phyloP scores from a whole-genome alignment of 2,329 filamentous ascomycete genomes.

The Penicillium sp. region DNA sequence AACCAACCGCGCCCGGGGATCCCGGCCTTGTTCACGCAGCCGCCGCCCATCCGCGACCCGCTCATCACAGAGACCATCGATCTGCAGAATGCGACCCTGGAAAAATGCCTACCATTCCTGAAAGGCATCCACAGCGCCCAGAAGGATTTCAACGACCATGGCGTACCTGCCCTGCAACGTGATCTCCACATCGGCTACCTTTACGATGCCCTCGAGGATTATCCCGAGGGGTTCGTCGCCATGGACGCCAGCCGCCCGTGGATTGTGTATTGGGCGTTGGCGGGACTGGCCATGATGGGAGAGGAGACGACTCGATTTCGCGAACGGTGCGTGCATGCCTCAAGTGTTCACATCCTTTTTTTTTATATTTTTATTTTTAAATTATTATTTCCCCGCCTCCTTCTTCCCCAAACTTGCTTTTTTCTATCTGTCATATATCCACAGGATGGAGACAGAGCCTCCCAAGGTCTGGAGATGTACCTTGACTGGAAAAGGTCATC shows the following conservation, averaged over 20 bases:
- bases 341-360: neutral
- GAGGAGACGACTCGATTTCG: constrained; percentile 67
- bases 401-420: neutral
- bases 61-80: constrained; percentile 66
- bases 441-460: constrained; percentile 1
- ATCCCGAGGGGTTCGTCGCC: constrained; percentile 68
- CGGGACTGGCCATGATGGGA: constrained; percentile 71
- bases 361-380: neutral
- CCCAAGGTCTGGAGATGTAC: neutral
- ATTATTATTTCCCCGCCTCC: neutral
- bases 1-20: constrained; percentile 26
- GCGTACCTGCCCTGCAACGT: constrained; percentile 71
- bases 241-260: constrained; percentile 88
- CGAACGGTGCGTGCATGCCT: constrained; percentile 46
- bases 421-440: neutral
- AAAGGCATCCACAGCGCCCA: constrained; percentile 49
- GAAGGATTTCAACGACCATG: constrained; percentile 63
- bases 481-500: constrained; percentile 2
- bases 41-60: constrained; percentile 63
- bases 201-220: constrained; percentile 51
- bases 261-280: constrained; percentile 90
- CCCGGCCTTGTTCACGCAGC: constrained; percentile 41
- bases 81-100: constrained; percentile 66
- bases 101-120: constrained; percentile 67
- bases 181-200: constrained; percentile 51